Conservation (phyloP, 108 stramenopile genomes). For the Tribonema minus region DNA sequence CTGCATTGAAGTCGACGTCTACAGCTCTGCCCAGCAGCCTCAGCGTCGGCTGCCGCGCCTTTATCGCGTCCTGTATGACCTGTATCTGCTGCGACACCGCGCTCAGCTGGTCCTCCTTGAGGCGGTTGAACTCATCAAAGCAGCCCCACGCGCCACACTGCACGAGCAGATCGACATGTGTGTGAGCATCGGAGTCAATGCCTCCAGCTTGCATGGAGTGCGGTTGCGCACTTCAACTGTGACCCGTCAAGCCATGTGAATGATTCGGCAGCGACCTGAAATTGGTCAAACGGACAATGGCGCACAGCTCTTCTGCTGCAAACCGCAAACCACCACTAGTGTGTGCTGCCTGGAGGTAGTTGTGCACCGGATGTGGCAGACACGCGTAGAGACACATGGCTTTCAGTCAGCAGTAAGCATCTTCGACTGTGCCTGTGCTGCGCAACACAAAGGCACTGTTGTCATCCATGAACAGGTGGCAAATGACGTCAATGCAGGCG, state of each 20-base stretch:
- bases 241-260: too few species aligned
- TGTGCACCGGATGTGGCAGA: too few species aligned
- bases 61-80: slow-evolving; percentile 66
- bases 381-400: too few species aligned
- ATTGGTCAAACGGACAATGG: background rate
- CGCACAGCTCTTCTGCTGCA: background rate
- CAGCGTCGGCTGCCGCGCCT: slow-evolving; percentile 35
- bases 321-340: background rate
- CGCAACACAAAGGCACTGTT: too few species aligned
- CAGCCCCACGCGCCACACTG: slow-evolving; percentile 68
- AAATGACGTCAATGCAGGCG: too few species aligned
- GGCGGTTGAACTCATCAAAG: slow-evolving; percentile 70
- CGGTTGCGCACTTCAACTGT: too few species aligned
- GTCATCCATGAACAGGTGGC: too few species aligned
- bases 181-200: background rate
- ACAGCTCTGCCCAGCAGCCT: slow-evolving; percentile 8
- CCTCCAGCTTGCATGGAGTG: too few species aligned
- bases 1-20: background rate
- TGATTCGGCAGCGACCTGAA: background rate
- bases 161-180: background rate
- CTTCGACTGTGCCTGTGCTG: too few species aligned
- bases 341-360: background rate
- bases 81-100: slow-evolving; percentile 69
- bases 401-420: too few species aligned
- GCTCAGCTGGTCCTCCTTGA: slow-evolving; percentile 68